Conservation (phyloP, 1,139 yeast species). For the Debaryomyces singareniensis region DNA sequence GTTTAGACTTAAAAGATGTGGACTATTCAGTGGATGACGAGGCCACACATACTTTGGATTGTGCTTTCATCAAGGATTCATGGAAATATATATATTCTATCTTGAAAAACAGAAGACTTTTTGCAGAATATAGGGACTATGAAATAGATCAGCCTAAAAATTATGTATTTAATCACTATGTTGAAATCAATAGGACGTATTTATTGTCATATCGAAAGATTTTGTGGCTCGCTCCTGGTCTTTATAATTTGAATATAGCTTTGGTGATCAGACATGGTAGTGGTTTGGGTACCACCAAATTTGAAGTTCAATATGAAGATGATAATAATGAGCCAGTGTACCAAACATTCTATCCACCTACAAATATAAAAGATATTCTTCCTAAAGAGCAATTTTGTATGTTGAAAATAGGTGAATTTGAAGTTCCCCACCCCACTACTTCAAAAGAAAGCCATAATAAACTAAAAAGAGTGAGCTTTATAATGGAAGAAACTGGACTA, state of each 20-base stretch:
- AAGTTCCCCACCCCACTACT: constrained; percentile 11
- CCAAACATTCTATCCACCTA: constrained; percentile 48
- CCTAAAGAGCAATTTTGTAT: constrained; percentile 49
- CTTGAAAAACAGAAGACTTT: constrained; percentile 44
- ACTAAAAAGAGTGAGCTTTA: constrained; percentile 34
- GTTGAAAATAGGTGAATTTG: constrained; percentile 47
- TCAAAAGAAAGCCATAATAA: constrained; percentile 9
- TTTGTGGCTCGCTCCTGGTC: constrained; percentile 46
- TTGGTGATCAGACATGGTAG: constrained; percentile 46
- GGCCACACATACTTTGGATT: constrained; percentile 14
- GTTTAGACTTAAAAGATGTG: constrained; percentile 16
- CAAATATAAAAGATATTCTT: constrained; percentile 50
- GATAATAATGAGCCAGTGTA: constrained; percentile 14
- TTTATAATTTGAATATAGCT: constrained; percentile 47
- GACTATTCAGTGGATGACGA: constrained; percentile 6
- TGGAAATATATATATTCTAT: constrained; percentile 51
- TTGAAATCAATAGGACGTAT: constrained; percentile 44
- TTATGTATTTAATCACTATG: constrained; percentile 37
- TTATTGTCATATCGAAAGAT: constrained; percentile 41
- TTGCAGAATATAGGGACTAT: constrained; percentile 48
- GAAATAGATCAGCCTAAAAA: constrained; percentile 46
- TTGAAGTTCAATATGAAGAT: constrained; percentile 33
- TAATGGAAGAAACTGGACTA: constrained; percentile 57
- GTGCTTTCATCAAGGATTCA: constrained; percentile 39
- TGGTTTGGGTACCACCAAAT: constrained; percentile 57